phyloP scores from a whole-genome alignment of 225 moss, liverwort and hornwort species.

The Bryoerythrophyllum caledonicum region DNA sequence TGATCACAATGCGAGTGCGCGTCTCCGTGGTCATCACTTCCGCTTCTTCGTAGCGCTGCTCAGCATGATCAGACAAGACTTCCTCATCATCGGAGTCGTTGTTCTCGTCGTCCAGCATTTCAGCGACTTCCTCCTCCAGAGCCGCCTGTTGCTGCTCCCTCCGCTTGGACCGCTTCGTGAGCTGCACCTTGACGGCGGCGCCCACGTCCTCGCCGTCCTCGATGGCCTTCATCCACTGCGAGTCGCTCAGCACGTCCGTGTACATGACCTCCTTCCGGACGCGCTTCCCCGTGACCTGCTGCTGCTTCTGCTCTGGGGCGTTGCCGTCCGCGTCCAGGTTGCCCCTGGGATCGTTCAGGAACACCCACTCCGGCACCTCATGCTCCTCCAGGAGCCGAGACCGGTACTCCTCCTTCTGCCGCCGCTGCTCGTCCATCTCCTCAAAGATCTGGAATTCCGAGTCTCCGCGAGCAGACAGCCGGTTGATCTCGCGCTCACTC shows the following conservation, averaged over 20 bases:
- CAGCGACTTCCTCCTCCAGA: conserved; percentile 48
- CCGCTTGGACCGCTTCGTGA: conserved; percentile 70
- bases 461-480: conserved; percentile 82
- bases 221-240: conserved; percentile 99
- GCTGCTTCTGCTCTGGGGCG: not conserved
- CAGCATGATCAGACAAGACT: conserved; percentile 17
- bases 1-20: conserved; percentile 49
- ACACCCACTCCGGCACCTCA: conserved; percentile 99
- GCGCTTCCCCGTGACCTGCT: conserved; percentile 64
- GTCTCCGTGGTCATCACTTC: conserved; percentile 31
- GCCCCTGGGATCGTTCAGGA: conserved; percentile 61
- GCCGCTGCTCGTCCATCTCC: conserved; percentile 86
- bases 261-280: conserved; percentile 93
- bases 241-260: conserved; percentile 90
- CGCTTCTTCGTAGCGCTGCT: conserved; percentile 26
- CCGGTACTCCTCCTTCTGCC: conserved; percentile 77
- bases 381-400: conserved; percentile 89
- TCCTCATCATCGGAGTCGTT: conserved; percentile 28
- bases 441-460: conserved; percentile 76
- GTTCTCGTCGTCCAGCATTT: conserved; percentile 51
- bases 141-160: conserved; percentile 59
- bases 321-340: conserved; percentile 39
- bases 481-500: conserved; percentile 96
- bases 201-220: conserved; percentile 92
- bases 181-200: conserved; percentile 91